phyloP scores from a whole-genome alignment of 2,329 filamentous ascomycete species.

The Botrytis pseudocinerea region DNA sequence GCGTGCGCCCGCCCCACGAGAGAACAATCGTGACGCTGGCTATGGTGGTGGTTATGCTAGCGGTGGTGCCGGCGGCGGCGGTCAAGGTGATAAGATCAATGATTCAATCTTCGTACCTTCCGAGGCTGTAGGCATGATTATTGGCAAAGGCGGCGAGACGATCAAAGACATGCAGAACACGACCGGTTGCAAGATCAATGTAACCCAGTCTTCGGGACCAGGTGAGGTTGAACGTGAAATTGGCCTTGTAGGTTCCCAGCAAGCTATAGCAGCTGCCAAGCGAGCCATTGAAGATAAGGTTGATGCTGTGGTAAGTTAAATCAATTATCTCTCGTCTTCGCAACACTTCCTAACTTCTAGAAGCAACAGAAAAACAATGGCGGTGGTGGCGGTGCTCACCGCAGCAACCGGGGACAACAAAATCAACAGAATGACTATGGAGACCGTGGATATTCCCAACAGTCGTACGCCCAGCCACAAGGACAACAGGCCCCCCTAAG shows the following conservation, averaged over 20 bases:
- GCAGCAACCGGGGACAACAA: conserved; percentile 44
- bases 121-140: conserved; percentile 94
- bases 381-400: conserved; percentile 48
- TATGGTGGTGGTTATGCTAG: conserved; percentile 46
- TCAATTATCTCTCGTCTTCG: neutral
- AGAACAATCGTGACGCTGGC: conserved; percentile 46
- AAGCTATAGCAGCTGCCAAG: conserved; percentile 80
- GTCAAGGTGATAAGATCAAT: conserved; percentile 67
- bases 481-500: conserved; percentile 49
- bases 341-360: conserved; percentile 28
- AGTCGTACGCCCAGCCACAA: conserved; percentile 45
- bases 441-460: conserved; percentile 54
- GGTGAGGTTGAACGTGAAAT: conserved; percentile 83
- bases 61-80: conserved; percentile 44
- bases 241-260: conserved; percentile 74
- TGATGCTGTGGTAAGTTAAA: conserved; percentile 72
- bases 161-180: conserved; percentile 90
- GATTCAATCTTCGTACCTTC: conserved; percentile 85
- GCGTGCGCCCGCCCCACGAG: conserved; percentile 46
- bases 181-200: conserved; percentile 93
- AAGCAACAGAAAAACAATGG: conserved; percentile 55
- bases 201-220: conserved; percentile 76
- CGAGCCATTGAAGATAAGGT: conserved; percentile 88
- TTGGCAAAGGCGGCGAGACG: conserved; percentile 90
- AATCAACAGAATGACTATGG: conserved; percentile 56